Conservation (phyloP, 2,329 filamentous ascomycete genomes). For the Mycocentrospora acerina region DNA sequence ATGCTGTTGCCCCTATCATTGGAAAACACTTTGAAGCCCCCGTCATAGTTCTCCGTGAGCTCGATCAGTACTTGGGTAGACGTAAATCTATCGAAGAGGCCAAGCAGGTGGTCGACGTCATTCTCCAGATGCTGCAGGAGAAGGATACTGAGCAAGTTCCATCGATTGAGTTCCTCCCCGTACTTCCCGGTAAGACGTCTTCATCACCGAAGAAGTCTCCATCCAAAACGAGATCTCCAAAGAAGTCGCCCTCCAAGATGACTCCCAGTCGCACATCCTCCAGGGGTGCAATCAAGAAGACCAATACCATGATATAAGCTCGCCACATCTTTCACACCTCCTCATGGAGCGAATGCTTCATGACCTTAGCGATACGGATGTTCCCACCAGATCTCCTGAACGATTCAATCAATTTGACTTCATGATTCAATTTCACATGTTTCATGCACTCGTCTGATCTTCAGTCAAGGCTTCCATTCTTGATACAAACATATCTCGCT, state of each 20-base stretch:
- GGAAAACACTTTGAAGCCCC: slow-evolving; percentile 37
- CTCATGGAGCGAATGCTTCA: too few relatives aligned
- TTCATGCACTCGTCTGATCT: too few relatives aligned
- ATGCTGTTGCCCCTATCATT: slow-evolving; percentile 8
- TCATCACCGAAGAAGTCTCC: slow-evolving; percentile 13
- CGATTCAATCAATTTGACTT: too few relatives aligned
- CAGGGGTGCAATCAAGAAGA: slow-evolving; percentile 31
- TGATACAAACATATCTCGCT: too few relatives aligned
- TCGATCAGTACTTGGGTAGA: slow-evolving; percentile 24
- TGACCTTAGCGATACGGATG: too few relatives aligned
- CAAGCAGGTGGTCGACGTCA: slow-evolving; percentile 22
- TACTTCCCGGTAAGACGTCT: slow-evolving; percentile 17
- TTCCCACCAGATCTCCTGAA: too few relatives aligned
- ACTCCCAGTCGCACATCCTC: slow-evolving; percentile 16
- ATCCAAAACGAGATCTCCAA: slow-evolving; percentile 9
- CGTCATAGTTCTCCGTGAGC: slow-evolving; percentile 34
- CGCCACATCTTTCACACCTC: too few relatives aligned
- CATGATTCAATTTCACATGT: too few relatives aligned
- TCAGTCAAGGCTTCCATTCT: too few relatives aligned
- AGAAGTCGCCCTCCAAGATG: slow-evolving; percentile 14
- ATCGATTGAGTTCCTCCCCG: slow-evolving; percentile 34
- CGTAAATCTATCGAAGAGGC: slow-evolving; percentile 22
- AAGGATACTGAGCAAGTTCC: slow-evolving; percentile 30
- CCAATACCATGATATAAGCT: too few relatives aligned
- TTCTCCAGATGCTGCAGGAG: slow-evolving; percentile 31